A percentile compares a stretch with the other conserved stretches of the same genome.
Conservation (phyloP, 1,139 yeast species). For the Geotrichum fermentans region DNA sequence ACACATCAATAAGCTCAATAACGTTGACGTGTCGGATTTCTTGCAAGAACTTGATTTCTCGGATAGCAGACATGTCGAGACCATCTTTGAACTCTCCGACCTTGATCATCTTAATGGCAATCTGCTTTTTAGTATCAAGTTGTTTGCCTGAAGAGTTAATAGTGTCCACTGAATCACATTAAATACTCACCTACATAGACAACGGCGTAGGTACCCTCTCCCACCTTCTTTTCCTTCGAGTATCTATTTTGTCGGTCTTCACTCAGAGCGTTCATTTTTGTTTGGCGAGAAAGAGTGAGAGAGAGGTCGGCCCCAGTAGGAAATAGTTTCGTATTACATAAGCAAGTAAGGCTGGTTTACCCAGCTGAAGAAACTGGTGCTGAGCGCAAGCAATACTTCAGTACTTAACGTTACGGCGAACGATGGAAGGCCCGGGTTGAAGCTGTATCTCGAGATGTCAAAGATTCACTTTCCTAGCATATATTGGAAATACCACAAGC, state of each 20-base stretch:
- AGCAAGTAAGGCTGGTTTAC: neutral
- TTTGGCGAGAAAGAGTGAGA: neutral
- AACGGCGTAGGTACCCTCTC: constrained; percentile 98
- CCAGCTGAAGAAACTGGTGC: too few relatives aligned
- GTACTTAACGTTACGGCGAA: too few relatives aligned
- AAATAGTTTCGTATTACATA: neutral
- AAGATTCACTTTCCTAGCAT: too few relatives aligned
- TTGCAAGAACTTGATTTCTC: constrained; percentile 91
- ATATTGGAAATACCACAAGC: too few relatives aligned
- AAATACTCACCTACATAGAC: constrained; percentile 75
- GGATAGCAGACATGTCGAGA: constrained; percentile 90
- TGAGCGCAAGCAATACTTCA: too few relatives aligned
- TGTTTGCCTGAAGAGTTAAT: constrained; percentile 14
- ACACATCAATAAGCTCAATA: constrained; percentile 83
- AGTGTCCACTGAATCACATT: neutral
- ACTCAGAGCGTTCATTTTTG: constrained; percentile 11
- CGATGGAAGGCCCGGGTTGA: too few relatives aligned
- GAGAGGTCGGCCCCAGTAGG: neutral
- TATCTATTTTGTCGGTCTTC: constrained; percentile 20
- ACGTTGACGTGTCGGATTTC: constrained; percentile 80
- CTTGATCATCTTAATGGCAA: constrained; percentile 94
- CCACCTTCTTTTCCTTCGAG: constrained; percentile 67
- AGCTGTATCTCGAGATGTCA: too few relatives aligned
- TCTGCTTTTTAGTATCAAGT: constrained; percentile 34
- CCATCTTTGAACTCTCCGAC: constrained; percentile 95